A percentile compares a stretch with the other conserved stretches of the same genome.
Evolutionary conservation across 1,139 yeast genomes (phyloP).

Genomic region (Saccharomyces hybrid): DNA sequence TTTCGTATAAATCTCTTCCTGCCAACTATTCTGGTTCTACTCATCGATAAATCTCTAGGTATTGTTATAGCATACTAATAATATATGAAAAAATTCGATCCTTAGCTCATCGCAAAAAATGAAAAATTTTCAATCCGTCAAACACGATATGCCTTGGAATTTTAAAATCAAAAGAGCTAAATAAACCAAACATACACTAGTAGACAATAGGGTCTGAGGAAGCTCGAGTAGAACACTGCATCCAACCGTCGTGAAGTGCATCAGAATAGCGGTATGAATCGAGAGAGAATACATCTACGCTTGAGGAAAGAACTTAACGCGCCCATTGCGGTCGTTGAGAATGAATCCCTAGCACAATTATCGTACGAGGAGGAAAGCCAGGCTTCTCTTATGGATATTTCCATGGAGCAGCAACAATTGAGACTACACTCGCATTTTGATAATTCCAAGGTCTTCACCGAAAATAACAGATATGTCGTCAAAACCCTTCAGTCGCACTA

Average conservation of each 20-base stretch:
- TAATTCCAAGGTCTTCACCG: conserved; percentile 21
- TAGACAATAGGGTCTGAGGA: not conserved
- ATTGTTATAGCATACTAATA: not conserved
- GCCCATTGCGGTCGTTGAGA: not conserved
- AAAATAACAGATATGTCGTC: conserved; percentile 27
- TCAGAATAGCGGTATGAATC: not conserved
- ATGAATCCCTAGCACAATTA: not conserved
- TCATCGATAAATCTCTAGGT: not conserved
- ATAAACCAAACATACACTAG: not conserved
- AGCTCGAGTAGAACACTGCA: not conserved
- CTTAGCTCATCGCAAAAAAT: not conserved
- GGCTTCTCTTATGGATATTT: not conserved
- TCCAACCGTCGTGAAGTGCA: not conserved
- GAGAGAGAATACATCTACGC: not conserved
- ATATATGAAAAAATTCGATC: not conserved
- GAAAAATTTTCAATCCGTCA: not conserved
- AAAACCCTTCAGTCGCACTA: conserved; percentile 5
- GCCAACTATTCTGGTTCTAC: not conserved
- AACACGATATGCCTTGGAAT: not conserved
- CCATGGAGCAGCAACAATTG: not conserved
- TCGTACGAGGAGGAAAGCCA: not conserved
- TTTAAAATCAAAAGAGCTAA: not conserved
- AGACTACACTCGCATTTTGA: conserved; percentile 1
- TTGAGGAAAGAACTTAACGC: not conserved
- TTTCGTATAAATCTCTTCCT: not conserved